A percentile compares a stretch with the other conserved stretches of the same genome.
These are phyloP conservation scores for Umbellularia californica DNA, from an alignment of 164 flowering plant species.

Conservation along the genomic window DNA sequence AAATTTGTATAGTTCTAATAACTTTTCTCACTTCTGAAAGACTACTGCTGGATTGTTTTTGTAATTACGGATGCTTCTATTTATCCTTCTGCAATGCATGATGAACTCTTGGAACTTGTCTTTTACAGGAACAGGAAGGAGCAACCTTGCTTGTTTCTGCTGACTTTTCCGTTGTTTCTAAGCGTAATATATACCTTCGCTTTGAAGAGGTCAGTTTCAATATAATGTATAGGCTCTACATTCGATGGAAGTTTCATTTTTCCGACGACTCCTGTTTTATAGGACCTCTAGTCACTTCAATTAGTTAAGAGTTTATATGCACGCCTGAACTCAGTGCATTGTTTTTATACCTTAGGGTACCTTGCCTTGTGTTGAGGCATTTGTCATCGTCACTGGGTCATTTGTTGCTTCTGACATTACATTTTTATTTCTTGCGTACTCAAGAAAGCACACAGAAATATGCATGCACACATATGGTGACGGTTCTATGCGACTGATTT, in stretches of 20 bases:
- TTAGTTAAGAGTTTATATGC: too few species aligned
- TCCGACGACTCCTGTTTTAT: not conserved
- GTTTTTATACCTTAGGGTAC: too few species aligned
- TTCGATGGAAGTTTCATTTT: too few species aligned
- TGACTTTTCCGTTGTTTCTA: constrained; percentile 69
- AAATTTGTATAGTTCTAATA: too few species aligned
- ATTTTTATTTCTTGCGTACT: too few species aligned
- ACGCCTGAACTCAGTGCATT: too few species aligned
- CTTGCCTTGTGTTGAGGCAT: too few species aligned
- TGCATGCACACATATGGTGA: too few species aligned
- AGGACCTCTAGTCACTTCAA: not conserved
- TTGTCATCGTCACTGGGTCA: too few species aligned
- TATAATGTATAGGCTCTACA: not conserved
- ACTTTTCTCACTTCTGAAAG: not conserved
- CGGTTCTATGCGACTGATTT: too few species aligned
- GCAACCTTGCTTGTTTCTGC: constrained; percentile 91
- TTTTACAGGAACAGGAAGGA: constrained; percentile 79
- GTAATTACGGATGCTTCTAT: not conserved
- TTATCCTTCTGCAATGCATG: not conserved
- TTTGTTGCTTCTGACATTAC: too few species aligned
- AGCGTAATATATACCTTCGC: constrained; percentile 72
- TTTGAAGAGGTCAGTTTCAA: constrained; percentile 74
- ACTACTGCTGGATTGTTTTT: not conserved
- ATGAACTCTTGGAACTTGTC: constrained; percentile 1
- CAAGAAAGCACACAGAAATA: too few species aligned